Conservation (phyloP, 2,329 filamentous ascomycete genomes). For the Daldinia sp. region DNA sequence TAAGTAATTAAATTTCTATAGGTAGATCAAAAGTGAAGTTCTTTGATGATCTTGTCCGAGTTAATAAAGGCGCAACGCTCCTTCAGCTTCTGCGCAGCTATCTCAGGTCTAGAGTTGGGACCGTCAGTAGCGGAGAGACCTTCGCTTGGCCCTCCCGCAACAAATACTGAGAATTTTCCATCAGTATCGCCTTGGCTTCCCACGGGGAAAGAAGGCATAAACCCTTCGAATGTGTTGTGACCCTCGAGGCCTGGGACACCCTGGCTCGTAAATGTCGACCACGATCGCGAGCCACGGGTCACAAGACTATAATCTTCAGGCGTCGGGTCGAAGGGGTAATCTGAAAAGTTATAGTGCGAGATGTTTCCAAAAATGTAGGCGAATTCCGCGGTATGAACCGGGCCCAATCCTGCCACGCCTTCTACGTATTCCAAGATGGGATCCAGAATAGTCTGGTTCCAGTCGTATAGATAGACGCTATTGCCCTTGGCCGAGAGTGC, state of each 20-base stretch:
- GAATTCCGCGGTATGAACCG: slow-evolving; percentile 65
- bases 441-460: slow-evolving; percentile 67
- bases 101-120: slow-evolving; percentile 49
- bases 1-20: background rate
- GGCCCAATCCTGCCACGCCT: slow-evolving; percentile 57
- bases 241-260: slow-evolving; percentile 53
- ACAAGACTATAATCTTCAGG: slow-evolving; percentile 56
- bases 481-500: slow-evolving; percentile 55
- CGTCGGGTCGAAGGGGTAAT: slow-evolving; percentile 54
- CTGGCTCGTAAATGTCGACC: slow-evolving; percentile 59
- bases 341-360: slow-evolving; percentile 57
- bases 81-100: slow-evolving; percentile 57
- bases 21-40: slow-evolving; percentile 53
- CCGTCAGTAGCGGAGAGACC: slow-evolving; percentile 58
- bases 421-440: slow-evolving; percentile 54
- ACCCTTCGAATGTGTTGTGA: slow-evolving; percentile 57
- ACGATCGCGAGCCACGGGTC: slow-evolving; percentile 58
- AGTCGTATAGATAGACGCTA: slow-evolving; percentile 62
- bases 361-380: slow-evolving; percentile 64
- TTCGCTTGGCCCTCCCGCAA: slow-evolving; percentile 60
- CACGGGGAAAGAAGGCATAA: slow-evolving; percentile 54
- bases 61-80: slow-evolving; percentile 63
- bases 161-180: slow-evolving; percentile 53
- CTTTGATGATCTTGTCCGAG: slow-evolving; percentile 57
- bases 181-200: slow-evolving; percentile 15